Conservation (phyloP, 345 rosid species). For the Eucalyptus coolabah region DNA sequence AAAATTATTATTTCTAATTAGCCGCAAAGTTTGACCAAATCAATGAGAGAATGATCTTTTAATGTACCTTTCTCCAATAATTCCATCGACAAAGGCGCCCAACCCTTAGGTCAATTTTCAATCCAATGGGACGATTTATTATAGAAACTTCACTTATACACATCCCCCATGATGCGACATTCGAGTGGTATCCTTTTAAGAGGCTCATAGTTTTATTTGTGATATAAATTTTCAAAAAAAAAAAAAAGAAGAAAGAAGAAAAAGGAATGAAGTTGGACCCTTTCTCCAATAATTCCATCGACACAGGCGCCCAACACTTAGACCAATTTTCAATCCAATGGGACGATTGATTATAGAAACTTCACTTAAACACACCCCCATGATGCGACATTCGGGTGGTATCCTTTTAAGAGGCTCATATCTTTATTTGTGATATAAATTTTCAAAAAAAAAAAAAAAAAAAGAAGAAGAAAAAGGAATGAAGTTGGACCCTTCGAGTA, state of each 20-base stretch:
- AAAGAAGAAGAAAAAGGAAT: background rate
- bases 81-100: background rate
- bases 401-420: background rate
- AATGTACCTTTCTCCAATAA: background rate
- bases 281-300: background rate
- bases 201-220: no score
- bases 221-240: no score
- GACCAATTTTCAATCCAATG: background rate
- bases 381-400: background rate
- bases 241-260: background rate
- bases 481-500: background rate
- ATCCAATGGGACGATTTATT: background rate
- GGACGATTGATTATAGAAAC: background rate
- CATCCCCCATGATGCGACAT: background rate
- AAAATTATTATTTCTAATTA: background rate
- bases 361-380: background rate
- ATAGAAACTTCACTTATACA: background rate
- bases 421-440: background rate
- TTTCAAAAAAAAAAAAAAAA: rapidly evolving
- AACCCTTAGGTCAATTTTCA: background rate
- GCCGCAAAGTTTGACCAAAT: background rate
- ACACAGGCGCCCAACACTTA: background rate
- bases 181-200: background rate
- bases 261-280: background rate
- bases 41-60: background rate